phyloP scores from a whole-genome alignment of 2,329 filamentous ascomycete genomes.

The Diaporthe longicolla region DNA sequence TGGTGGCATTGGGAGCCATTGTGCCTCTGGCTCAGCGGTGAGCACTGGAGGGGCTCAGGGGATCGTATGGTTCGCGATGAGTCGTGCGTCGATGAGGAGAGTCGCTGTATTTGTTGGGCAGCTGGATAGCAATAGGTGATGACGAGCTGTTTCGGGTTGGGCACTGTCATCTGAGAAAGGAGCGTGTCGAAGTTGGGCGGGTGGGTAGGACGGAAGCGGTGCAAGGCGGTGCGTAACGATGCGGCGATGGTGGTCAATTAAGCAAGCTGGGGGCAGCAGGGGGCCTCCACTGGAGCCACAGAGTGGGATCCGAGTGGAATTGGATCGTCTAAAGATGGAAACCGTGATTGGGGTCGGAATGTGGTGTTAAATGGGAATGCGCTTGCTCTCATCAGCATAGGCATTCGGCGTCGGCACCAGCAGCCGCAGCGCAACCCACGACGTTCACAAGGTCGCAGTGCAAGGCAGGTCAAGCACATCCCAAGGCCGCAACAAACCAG shows the following conservation, averaged over 20 bases:
- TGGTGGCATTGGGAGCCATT: slow-evolving; percentile 65
- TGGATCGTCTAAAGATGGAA: slow-evolving; percentile 33
- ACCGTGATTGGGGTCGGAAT: slow-evolving; percentile 29
- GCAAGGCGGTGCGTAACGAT: background rate
- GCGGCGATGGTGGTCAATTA: slow-evolving; percentile 35
- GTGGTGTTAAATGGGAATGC: slow-evolving; percentile 23
- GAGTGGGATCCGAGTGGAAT: slow-evolving; percentile 29
- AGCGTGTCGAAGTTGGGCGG: slow-evolving; percentile 11
- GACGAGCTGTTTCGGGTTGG: slow-evolving; percentile 11
- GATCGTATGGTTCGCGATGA: slow-evolving; percentile 16
- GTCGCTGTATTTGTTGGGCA: background rate
- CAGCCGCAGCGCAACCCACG: slow-evolving; percentile 32
- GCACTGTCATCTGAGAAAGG: slow-evolving; percentile 28
- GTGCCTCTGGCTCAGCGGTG: slow-evolving; percentile 36
- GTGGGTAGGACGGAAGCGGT: background rate
- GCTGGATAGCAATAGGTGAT: slow-evolving; percentile 19
- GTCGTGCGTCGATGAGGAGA: background rate
- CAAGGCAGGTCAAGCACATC: background rate
- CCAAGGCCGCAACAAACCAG: slow-evolving; percentile 13
- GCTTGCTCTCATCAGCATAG: slow-evolving; percentile 22
- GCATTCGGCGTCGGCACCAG: slow-evolving; percentile 20
- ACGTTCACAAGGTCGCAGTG: slow-evolving; percentile 24
- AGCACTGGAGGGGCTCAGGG: slow-evolving; percentile 8
- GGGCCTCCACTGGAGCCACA: slow-evolving; percentile 24
- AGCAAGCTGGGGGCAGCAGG: slow-evolving; percentile 20